These are phyloP conservation scores for Basipetospora sp. DNA, from an alignment of 2,329 filamentous ascomycete genomes.

Conservation along the genomic window DNA sequence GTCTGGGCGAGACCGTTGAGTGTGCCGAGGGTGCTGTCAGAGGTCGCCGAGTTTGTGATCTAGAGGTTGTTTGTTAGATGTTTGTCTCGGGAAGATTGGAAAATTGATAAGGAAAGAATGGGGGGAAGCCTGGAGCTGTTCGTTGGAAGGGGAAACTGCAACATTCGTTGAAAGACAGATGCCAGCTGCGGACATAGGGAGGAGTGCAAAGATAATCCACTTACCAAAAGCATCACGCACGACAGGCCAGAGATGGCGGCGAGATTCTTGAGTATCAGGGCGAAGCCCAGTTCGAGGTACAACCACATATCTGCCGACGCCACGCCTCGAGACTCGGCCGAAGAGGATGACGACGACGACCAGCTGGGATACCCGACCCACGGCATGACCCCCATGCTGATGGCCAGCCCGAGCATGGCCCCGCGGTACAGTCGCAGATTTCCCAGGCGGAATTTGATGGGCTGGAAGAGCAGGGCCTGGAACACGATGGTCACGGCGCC, in stretches of 20 bases:
- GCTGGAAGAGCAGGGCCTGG: constrained; percentile 73
- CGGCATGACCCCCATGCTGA: constrained; percentile 77
- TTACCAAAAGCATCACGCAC: constrained; percentile 71
- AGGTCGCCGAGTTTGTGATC: constrained; percentile 88
- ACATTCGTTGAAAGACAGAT: constrained; percentile 5
- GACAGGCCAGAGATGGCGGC: constrained; percentile 80
- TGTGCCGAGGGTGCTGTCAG: constrained; percentile 70
- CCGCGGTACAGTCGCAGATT: constrained; percentile 74
- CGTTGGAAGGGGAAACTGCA: too few relatives aligned
- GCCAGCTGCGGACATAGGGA: constrained; percentile 2
- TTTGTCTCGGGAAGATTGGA: not conserved
- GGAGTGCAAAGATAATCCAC: constrained; percentile 16
- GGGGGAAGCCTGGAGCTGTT: too few relatives aligned
- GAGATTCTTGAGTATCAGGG: constrained; percentile 78
- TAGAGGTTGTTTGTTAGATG: constrained; percentile 18
- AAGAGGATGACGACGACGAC: constrained; percentile 38
- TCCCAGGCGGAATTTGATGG: constrained; percentile 61
- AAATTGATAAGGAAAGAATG: too few relatives aligned
- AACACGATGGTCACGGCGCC: constrained; percentile 78
- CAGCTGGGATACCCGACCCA: constrained; percentile 67
- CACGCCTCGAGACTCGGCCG: too few relatives aligned
- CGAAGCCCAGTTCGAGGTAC: constrained; percentile 64
- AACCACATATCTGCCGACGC: constrained; percentile 54
- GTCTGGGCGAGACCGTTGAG: constrained; percentile 91
- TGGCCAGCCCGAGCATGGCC: constrained; percentile 62